A percentile compares a stretch with the other conserved stretches of the same genome.
Evolutionary conservation across 2,329 filamentous ascomycete species (phyloP).

Genomic region (Calonectria montana): DNA sequence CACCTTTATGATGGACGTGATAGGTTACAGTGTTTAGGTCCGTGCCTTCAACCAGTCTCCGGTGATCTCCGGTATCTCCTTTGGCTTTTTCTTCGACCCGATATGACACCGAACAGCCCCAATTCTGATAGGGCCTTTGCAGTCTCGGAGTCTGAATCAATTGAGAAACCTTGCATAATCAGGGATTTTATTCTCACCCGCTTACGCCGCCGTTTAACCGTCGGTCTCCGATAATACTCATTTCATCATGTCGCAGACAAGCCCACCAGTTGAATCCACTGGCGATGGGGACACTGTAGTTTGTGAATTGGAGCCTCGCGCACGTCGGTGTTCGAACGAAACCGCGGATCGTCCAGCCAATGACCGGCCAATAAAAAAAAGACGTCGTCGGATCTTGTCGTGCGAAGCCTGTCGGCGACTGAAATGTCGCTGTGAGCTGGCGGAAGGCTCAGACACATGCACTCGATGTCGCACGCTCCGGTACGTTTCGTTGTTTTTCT

Average conservation of each 20-base stretch:
- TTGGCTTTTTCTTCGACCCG: background rate
- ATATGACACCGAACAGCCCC: background rate
- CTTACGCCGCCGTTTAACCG: no score
- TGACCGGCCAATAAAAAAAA: slow-evolving; percentile 13
- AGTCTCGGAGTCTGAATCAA: no score
- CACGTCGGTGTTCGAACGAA: background rate
- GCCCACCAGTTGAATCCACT: background rate
- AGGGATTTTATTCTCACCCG: no score
- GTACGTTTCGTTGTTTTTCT: background rate
- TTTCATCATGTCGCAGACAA: background rate
- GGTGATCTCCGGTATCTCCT: background rate
- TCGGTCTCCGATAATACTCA: no score
- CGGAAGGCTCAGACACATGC: slow-evolving; percentile 27
- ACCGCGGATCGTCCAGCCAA: background rate
- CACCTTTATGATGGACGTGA: background rate
- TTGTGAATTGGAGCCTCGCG: no score
- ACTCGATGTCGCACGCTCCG: slow-evolving; percentile 28
- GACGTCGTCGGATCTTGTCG: slow-evolving; percentile 32
- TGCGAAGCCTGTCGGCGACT: slow-evolving; percentile 33
- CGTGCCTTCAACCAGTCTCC: background rate
- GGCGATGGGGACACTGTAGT: background rate
- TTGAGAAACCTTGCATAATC: no score
- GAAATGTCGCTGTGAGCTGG: slow-evolving; percentile 35
- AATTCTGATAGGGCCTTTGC: background rate
- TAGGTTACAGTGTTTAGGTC: background rate